Percentiles rank a stretch among this genome's conserved stretches.
Conservation (phyloP, 768 basidiomycete species). For the Lactarius akahatsu region DNA sequence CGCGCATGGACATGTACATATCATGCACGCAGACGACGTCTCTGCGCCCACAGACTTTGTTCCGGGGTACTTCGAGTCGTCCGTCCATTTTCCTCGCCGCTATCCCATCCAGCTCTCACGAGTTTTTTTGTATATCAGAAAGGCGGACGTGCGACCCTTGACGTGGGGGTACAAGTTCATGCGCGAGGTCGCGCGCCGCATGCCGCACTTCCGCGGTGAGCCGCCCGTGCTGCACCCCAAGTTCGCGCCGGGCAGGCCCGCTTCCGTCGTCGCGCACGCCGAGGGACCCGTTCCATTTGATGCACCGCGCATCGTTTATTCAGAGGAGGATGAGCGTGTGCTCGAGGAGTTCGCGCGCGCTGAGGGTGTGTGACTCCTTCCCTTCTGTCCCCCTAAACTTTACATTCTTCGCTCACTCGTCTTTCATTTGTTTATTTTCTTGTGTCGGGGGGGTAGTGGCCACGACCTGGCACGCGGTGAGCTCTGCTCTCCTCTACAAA, state of each 20-base stretch:
- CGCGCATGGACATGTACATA: conserved; percentile 29
- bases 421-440: not conserved
- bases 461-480: conserved; percentile 39
- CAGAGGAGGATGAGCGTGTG: conserved; percentile 32
- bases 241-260: conserved; percentile 36
- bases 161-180: conserved; percentile 53
- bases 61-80: conserved; percentile 39
- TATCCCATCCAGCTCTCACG: conserved; percentile 34
- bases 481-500: not conserved
- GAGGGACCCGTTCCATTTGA: conserved; percentile 31
- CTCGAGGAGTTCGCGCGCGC: conserved; percentile 35
- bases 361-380: not conserved
- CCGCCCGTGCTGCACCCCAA: conserved; percentile 33
- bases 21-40: conserved; percentile 26
- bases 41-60: conserved; percentile 29
- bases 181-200: conserved; percentile 54
- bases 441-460: conserved; percentile 27
- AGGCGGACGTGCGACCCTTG: conserved; percentile 41
- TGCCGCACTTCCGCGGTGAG: conserved; percentile 42
- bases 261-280: conserved; percentile 23
- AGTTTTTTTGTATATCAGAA: conserved; percentile 19
- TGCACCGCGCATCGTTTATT: conserved; percentile 32
- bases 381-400: no score
- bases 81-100: conserved; percentile 49
- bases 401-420: not conserved